These are phyloP conservation scores for Biscogniauxia mediterranea DNA, from an alignment of 2,329 filamentous ascomycete genomes.

Conservation along the genomic window DNA sequence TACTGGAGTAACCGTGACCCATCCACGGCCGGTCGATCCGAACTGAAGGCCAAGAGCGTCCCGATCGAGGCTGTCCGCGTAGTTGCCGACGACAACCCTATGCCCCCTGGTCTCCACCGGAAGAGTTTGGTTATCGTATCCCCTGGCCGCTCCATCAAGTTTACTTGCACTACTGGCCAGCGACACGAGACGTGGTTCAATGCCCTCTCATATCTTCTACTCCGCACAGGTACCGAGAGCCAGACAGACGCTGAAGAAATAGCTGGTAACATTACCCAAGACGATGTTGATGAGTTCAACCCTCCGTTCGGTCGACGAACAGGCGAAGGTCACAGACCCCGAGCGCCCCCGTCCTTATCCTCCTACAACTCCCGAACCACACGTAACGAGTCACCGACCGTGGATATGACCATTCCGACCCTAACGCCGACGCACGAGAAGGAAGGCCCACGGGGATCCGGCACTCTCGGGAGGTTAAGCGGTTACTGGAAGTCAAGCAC, in stretches of 20 bases:
- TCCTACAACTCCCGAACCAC: slow-evolving; percentile 77
- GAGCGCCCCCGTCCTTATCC: slow-evolving; percentile 64
- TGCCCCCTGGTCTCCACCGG: slow-evolving; percentile 88
- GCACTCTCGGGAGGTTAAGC: slow-evolving; percentile 58
- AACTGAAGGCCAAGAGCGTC: slow-evolving; percentile 83
- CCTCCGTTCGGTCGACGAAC: slow-evolving; percentile 50
- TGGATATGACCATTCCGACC: slow-evolving; percentile 52
- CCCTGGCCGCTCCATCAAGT: slow-evolving; percentile 84
- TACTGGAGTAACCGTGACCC: slow-evolving; percentile 97
- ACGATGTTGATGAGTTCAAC: slow-evolving; percentile 79
- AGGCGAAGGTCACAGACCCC: slow-evolving; percentile 48
- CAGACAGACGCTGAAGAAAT: slow-evolving; percentile 60
- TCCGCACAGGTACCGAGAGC: slow-evolving; percentile 69
- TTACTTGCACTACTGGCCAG: slow-evolving; percentile 90
- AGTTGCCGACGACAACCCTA: slow-evolving; percentile 90
- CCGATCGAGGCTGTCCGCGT: slow-evolving; percentile 91
- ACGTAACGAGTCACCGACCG: slow-evolving; percentile 60
- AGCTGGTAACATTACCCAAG: slow-evolving; percentile 55
- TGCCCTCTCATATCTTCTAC: slow-evolving; percentile 85
- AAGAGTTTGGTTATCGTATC: slow-evolving; percentile 92
- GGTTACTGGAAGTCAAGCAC: slow-evolving; percentile 56
- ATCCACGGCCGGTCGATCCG: slow-evolving; percentile 69
- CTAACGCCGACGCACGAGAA: slow-evolving; percentile 51
- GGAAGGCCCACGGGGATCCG: slow-evolving; percentile 31
- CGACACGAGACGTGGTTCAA: slow-evolving; percentile 99